phyloP scores from a whole-genome alignment of 192 early-diverging fungal genomes.

The Haplosporangium gracile region DNA sequence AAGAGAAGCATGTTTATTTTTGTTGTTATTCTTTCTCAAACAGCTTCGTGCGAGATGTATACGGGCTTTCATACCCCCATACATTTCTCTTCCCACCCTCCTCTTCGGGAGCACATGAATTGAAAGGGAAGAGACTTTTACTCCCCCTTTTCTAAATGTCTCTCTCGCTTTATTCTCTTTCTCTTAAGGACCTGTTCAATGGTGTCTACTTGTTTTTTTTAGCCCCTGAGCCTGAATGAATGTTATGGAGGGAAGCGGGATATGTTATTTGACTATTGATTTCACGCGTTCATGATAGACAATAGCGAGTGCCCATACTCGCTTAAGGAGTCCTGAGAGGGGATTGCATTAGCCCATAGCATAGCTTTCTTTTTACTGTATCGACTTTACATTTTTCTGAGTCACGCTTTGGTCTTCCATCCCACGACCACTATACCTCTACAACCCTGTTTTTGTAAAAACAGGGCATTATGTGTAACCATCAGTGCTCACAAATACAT shows the following conservation, averaged over 20 bases:
- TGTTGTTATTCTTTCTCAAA: neutral
- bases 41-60: neutral
- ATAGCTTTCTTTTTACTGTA: no score
- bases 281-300: neutral
- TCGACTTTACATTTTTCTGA: no score
- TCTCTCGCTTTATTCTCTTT: neutral
- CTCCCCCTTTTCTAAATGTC: neutral
- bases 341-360: no score
- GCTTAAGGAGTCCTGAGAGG: slow-evolving; percentile 9
- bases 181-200: neutral
- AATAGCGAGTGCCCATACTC: neutral
- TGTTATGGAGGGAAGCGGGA: neutral
- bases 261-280: neutral
- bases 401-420: no score
- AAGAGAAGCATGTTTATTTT: neutral
- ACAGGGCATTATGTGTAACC: no score
- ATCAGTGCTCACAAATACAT: no score
- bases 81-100: neutral
- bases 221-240: neutral
- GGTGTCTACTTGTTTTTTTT: neutral
- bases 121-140: neutral
- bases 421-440: no score
- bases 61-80: neutral
- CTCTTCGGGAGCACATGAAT: neutral
- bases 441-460: no score